phyloP scores from a whole-genome alignment of 2,329 filamentous ascomycete species.

The Penicillium sp. region DNA sequence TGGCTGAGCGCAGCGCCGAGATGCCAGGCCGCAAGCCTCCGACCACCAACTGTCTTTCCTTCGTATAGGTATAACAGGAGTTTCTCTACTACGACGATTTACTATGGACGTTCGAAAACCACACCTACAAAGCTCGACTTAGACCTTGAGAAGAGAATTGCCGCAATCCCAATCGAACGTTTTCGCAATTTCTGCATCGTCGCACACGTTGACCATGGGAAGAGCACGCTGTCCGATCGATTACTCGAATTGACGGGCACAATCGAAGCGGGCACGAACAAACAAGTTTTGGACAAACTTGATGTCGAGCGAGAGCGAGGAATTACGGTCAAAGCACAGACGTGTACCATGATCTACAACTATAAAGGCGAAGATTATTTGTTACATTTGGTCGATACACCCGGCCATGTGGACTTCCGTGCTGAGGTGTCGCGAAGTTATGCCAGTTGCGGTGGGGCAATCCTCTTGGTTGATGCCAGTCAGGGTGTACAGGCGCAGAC shows the following conservation, averaged over 20 bases:
- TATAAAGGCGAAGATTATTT: constrained; percentile 84
- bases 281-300: constrained; percentile 94
- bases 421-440: constrained; percentile 95
- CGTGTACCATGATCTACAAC: constrained; percentile 95
- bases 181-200: constrained; percentile 97
- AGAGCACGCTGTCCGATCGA: constrained; percentile 90
- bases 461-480: constrained; percentile 91
- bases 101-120: constrained; percentile 19
- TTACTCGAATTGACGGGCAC: constrained; percentile 92
- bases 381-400: constrained; percentile 92
- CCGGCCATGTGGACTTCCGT: constrained; percentile 95
- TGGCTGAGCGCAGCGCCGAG: constrained; percentile 43
- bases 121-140: constrained; percentile 29
- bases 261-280: constrained; percentile 80
- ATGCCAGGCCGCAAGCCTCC: constrained; percentile 30
- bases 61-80: constrained; percentile 21
- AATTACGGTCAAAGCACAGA: constrained; percentile 98
- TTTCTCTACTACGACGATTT: constrained; percentile 31
- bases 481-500: constrained; percentile 98
- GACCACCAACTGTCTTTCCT: constrained; percentile 23
- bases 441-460: constrained; percentile 87
- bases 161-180: constrained; percentile 50
- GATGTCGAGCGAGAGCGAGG: constrained; percentile 95
- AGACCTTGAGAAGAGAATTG: constrained; percentile 58
- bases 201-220: constrained; percentile 97